phyloP scores from a whole-genome alignment of 768 basidiomycete species.

The Leucosporidium yakuticum region DNA sequence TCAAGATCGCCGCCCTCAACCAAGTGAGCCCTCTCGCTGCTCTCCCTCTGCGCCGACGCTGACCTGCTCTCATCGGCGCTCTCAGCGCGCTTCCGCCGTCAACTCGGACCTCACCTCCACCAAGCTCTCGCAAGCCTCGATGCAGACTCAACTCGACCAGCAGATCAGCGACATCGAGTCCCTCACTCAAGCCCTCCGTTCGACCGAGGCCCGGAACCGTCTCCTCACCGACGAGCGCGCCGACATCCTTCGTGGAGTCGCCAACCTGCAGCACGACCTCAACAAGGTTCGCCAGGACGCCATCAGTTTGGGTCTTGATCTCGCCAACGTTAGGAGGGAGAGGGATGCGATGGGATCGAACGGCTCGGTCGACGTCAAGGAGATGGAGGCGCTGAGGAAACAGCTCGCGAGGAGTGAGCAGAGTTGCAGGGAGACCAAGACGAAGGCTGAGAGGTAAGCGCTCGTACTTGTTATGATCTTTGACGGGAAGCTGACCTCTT shows the following conservation, averaged over 20 bases:
- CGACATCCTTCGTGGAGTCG: slow-evolving; percentile 62
- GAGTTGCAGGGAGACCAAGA: too few relatives aligned
- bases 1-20: slow-evolving; percentile 58
- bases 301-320: slow-evolving; percentile 67
- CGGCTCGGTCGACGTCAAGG: slow-evolving; percentile 48
- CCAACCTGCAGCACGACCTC: slow-evolving; percentile 64
- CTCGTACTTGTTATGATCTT: too few relatives aligned
- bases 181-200: slow-evolving; percentile 42
- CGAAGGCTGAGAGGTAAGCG: too few relatives aligned
- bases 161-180: slow-evolving; percentile 68
- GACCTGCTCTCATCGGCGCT: neutral
- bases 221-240: slow-evolving; percentile 60
- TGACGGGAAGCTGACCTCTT: too few relatives aligned
- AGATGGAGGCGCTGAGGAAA: slow-evolving; percentile 48
- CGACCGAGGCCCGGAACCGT: slow-evolving; percentile 52
- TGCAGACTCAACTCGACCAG: slow-evolving; percentile 66
- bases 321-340: slow-evolving; percentile 61
- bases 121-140: slow-evolving; percentile 62
- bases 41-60: neutral
- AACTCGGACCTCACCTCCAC: slow-evolving; percentile 58
- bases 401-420: too few relatives aligned
- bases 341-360: slow-evolving; percentile 50
- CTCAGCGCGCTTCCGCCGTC: slow-evolving; percentile 58
- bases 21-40: slow-evolving; percentile 51
- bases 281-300: slow-evolving; percentile 68